Evolutionary conservation across 306 rosid genomes (phyloP), one percentile per base, ranked within the genome.

Genomic region (Vachellia pachyceras): DNA sequence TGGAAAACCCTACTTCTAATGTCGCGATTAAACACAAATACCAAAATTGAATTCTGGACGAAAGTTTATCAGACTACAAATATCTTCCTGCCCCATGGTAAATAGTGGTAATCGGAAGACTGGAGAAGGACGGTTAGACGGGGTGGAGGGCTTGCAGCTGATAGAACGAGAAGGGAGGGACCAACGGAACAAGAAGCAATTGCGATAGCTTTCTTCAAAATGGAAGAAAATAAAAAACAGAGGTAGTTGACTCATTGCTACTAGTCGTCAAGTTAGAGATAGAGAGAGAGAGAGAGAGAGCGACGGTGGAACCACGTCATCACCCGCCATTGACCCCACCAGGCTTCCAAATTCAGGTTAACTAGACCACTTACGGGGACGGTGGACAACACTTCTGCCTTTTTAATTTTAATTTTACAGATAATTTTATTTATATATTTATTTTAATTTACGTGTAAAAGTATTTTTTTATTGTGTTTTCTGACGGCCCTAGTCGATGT

Each of bases 211-310:
- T 37, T 39, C 50, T 6, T 14, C 45, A 4, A 39, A 40, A 22
- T 3, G 10, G 44, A 15, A 2, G 18, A 44, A 6, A 54, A 17
- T 17, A 76, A 57, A 54, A 70, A 64, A 69, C 68, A 76, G 72
- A 76, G 73, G 67, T 39, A 77, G 88, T 89, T 85, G 92, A 89
- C 90, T 79, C 39, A 7, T 76, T 11, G 47, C 55, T 10, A 80
- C 41, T 77, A 75, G 90, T 89, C 89, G 60, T 80, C 80, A 23
- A 67, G 79, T 49, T 49, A 46, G 44, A n/a, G n/a, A n/a, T n/a
- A n/a, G n/a, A n/a, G n/a, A n/a, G n/a, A n/a, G n/a, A n/a, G n/a
- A n/a, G n/a, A 35, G 49, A 55, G 60, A 60, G 58, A 63, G 75
- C 67, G 78, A 5, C 35, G 5, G 72, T 46, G 77, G 81, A 77